Conservation (phyloP, 148 eudicot species). For the Amaranthus cruentus region DNA sequence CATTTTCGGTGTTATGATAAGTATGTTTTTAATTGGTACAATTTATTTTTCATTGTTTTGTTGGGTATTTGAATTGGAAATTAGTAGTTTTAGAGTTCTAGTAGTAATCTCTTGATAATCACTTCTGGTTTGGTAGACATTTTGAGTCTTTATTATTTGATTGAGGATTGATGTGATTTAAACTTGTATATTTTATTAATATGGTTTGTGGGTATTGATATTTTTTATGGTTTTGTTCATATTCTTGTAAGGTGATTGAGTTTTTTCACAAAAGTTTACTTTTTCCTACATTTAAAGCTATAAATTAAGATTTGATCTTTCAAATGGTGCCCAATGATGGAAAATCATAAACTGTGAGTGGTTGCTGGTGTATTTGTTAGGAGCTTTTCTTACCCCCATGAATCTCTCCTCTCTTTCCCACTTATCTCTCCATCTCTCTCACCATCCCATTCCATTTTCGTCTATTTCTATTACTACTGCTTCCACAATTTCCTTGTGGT, state of each 20-base stretch:
- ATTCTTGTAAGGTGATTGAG: background rate
- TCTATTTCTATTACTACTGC: background rate
- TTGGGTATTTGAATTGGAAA: too few species aligned
- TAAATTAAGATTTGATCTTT: background rate
- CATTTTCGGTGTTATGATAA: too few species aligned
- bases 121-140: too few species aligned
- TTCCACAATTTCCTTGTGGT: background rate
- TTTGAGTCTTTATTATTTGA: background rate
- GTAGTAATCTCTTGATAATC: too few species aligned
- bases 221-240: background rate
- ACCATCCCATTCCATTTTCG: background rate
- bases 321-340: conserved; percentile 18
- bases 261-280: too few species aligned
- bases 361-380: conserved; percentile 9
- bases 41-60: too few species aligned
- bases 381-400: conserved; percentile 4
- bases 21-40: too few species aligned
- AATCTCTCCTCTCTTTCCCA: background rate
- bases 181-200: background rate
- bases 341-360: conserved; percentile 14
- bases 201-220: background rate
- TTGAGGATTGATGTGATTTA: background rate
- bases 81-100: too few species aligned
- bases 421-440: background rate
- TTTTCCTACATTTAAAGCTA: background rate